phyloP scores from a whole-genome alignment of 2,329 filamentous ascomycete genomes.

The Sordariomycetes sp. region DNA sequence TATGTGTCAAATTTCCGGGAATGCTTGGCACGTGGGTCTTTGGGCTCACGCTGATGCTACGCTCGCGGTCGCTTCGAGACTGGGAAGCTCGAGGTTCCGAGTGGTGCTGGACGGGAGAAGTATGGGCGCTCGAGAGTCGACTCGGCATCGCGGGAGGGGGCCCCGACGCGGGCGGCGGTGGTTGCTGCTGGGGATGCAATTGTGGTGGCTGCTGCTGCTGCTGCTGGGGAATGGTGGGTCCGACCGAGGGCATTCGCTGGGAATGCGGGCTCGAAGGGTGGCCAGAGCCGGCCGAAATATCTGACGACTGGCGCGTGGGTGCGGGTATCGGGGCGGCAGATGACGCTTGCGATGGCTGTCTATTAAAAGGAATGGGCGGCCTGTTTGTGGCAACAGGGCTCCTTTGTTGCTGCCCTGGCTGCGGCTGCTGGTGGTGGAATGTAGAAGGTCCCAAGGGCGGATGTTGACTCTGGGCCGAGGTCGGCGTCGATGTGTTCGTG shows the following conservation, averaged over 20 bases:
- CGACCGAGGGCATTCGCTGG: conserved; percentile 26
- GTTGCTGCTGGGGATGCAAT: conserved; percentile 19
- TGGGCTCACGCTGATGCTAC: conserved; percentile 64
- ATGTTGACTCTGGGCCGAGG: conserved; percentile 46
- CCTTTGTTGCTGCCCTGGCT: conserved; percentile 3
- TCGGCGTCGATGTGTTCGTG: conserved; percentile 37
- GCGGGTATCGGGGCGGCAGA: not conserved
- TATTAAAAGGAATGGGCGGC: conserved; percentile 5
- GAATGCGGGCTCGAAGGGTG: conserved; percentile 46
- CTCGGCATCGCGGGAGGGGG: conserved; percentile 12
- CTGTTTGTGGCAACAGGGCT: conserved; percentile 1
- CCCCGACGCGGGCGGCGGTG: conserved; percentile 10
- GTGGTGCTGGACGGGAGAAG: conserved; percentile 27
- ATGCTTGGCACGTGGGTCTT: conserved; percentile 52
- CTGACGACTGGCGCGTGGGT: conserved; percentile 1
- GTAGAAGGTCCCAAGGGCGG: conserved; percentile 26
- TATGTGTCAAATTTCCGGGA: conserved; percentile 22
- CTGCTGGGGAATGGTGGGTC: conserved; percentile 15
- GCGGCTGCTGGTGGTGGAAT: conserved; percentile 1
- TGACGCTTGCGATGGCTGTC: conserved; percentile 5
- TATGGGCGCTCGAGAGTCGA: conserved; percentile 27
- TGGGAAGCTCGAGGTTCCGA: conserved; percentile 34
- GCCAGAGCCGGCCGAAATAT: conserved; percentile 4
- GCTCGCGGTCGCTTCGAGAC: conserved; percentile 50
- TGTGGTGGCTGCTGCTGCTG: conserved; percentile 8